phyloP scores from a whole-genome alignment of 1,284 basidiomycete genomes.

The Veloboletus limbatus region DNA sequence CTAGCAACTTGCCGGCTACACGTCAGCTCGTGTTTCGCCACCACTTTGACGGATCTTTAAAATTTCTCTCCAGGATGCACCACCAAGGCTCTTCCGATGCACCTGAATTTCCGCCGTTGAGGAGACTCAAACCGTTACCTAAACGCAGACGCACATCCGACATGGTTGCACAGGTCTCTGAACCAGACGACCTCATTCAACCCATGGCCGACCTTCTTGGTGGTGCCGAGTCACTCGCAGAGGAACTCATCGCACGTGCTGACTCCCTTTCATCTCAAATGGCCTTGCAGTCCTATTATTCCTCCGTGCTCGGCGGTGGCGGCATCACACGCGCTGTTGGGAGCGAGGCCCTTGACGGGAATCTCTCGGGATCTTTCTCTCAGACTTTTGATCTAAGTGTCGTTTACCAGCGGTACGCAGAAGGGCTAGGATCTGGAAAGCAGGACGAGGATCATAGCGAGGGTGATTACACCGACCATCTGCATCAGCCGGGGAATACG shows the following conservation, averaged over 20 bases:
- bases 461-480: conserved; percentile 60
- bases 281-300: conserved; percentile 60
- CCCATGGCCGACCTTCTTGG: conserved; percentile 35
- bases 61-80: conserved; percentile 21
- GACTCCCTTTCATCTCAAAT: conserved; percentile 51
- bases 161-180: conserved; percentile 20
- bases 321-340: conserved; percentile 36
- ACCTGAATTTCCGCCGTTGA: conserved; percentile 56
- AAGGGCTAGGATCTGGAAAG: conserved; percentile 26
- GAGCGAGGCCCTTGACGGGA: conserved; percentile 15
- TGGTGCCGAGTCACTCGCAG: conserved; percentile 42
- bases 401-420: conserved; percentile 28
- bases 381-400: conserved; percentile 29
- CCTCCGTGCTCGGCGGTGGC: conserved; percentile 48
- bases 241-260: conserved; percentile 50
- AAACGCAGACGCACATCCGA: conserved; percentile 56
- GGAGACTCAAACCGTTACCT: conserved; percentile 71
- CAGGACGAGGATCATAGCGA: conserved; percentile 48
- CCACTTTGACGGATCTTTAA: conserved; percentile 16
- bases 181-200: conserved; percentile 26
- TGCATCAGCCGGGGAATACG: conserved; percentile 74
- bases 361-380: conserved; percentile 21
- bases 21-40: conserved; percentile 25
- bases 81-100: conserved; percentile 53
- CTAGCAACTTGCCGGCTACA: too few relatives aligned